Evolutionary conservation across 1,284 basidiomycete species (phyloP).

Genomic region (Chalciporus sp.): DNA sequence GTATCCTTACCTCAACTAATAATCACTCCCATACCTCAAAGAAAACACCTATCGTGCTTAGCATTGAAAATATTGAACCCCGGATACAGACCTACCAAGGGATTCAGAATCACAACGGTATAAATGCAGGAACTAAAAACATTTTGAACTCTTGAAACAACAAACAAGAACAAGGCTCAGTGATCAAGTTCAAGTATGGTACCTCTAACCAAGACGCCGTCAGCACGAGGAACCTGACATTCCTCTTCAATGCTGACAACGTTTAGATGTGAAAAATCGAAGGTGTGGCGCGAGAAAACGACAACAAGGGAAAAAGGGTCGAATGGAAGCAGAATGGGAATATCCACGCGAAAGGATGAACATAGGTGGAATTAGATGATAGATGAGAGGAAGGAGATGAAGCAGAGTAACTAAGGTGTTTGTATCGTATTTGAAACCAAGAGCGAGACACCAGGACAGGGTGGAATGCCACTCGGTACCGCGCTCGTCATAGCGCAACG

Average conservation of each 20-base stretch:
- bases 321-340: not conserved
- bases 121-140: not conserved
- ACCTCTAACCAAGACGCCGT: constrained; percentile 9
- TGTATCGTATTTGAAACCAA: not conserved
- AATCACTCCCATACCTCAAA: no score
- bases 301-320: not conserved
- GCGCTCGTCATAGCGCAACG: not conserved
- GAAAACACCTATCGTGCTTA: no score
- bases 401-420: not conserved
- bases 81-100: not conserved
- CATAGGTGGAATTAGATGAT: not conserved
- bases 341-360: not conserved
- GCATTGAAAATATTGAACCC: no score
- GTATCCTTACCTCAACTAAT: no score
- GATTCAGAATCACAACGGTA: not conserved
- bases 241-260: not conserved
- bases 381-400: not conserved
- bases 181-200: constrained; percentile 5
- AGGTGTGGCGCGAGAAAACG: not conserved
- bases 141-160: not conserved
- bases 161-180: not conserved
- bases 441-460: not conserved
- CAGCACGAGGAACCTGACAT: not conserved
- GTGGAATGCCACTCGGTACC: not conserved
- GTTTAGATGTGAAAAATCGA: not conserved